Evolutionary conservation across 164 flowering plant species (phyloP), one percentile per base, ranked within the genome.

Genomic region (Liriodendron chinense): DNA sequence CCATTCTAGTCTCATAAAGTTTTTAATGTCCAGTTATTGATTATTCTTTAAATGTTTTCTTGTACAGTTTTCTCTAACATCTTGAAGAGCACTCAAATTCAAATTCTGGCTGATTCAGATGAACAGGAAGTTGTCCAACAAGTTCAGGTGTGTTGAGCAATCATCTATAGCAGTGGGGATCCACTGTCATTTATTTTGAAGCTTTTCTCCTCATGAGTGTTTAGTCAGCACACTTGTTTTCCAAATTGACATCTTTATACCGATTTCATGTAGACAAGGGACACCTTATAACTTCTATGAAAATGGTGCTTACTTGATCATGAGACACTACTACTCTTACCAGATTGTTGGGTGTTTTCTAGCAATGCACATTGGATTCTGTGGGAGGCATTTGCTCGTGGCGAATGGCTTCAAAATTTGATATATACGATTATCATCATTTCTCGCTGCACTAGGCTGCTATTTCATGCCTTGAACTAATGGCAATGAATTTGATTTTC

Each of bases 41-140:
- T 28, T 7, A 16, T 43, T 67, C 47, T 57, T 18, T 72, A 63
- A 53, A 53, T 53, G 43, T 18, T 20, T 63, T n/a, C 63, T 67
- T 74, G 28, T 69, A 61, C 94, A 96, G 99, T 92, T 83, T 96
- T 96, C 83, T 96, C 98, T 75, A 94, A 96, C 84, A 86, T 96
- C 70, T 79, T 96, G 89, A 88, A 89, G 85, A 93, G 89, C 47
- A 88, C 92, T 10, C 96, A 92, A 78, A 84, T 96, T 83, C 98
- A 94, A 83, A 80, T 86, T 66, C 83, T 96, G 68, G 99, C 99
- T 57, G 99, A 94, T 85, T 87, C 98, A 23, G 99, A 96, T 81
- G 99, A 96, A 72, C 95, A 89, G 50, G 99, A 96, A 86, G 90
- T 88, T 77, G 99, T 92, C 56, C 91, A 89, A 71, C 99, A 96